phyloP scores from a whole-genome alignment of 1,284 basidiomycete species.

The Irpex lacteus region DNA sequence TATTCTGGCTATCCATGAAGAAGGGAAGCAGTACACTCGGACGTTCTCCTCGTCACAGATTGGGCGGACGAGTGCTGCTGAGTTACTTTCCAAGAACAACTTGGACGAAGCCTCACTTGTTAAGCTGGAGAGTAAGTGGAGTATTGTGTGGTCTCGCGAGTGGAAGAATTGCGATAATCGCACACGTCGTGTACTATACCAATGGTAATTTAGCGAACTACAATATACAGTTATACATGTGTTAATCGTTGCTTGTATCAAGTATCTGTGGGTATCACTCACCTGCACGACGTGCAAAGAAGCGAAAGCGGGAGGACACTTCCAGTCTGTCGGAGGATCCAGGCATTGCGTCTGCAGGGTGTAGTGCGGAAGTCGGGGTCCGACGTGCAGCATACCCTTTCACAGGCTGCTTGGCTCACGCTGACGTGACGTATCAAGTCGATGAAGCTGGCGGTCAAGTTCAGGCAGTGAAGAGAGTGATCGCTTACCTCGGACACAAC shows the following conservation, averaged over 20 bases:
- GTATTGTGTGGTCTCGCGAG: background rate
- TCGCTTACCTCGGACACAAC: slow-evolving; percentile 7
- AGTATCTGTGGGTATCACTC: background rate
- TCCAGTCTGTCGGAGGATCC: background rate
- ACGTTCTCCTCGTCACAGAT: background rate
- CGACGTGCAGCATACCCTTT: background rate
- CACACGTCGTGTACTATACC: background rate
- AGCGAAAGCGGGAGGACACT: background rate
- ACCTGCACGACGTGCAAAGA: background rate
- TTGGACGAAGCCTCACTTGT: background rate
- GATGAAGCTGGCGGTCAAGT: background rate
- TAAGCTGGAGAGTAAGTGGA: background rate
- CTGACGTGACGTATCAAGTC: slow-evolving; percentile 1
- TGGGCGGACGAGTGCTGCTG: background rate
- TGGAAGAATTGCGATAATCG: background rate
- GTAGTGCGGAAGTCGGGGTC: background rate
- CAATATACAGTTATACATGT: background rate
- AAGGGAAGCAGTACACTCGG: background rate
- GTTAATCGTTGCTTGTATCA: background rate
- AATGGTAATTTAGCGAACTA: background rate
- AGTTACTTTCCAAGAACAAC: background rate
- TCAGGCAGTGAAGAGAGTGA: background rate
- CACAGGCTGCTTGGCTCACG: slow-evolving; percentile 6
- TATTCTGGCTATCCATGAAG: background rate
- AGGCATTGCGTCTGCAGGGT: background rate